Base-by-base conservation (phyloP, 1,284 basidiomycete species). In the Clitocybe nebularis region DNA sequence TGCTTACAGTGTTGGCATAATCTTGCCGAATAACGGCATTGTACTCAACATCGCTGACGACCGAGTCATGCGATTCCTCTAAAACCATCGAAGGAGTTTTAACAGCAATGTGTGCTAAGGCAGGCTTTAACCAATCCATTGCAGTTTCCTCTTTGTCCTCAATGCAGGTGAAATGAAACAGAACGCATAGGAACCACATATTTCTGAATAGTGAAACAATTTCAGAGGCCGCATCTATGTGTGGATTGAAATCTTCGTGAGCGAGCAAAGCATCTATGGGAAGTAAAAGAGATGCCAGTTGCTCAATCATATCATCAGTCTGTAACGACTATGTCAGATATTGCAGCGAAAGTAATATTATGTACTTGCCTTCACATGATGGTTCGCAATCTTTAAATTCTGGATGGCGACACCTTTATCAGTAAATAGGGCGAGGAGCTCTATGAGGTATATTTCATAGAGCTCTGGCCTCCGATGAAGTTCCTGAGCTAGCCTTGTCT, bases 351-450 rank as follows among this genome's bases (percentile, higher is more conserved):
- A 39, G 13, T 24, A 36, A 34, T 41, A 23, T 30, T 10, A 10
- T 37, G 23, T 46, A 44, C 61, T 35, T 47, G 84, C 85, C 72
- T 89, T 86, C 14, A 77, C 64, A 51, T 75, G 74, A 40, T 75
- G 74, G 48, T 82, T 78, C 4, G 77, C 69, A 4, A 81, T 76
- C 35, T 83, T 80, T 10, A 80, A 64, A 52, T 91, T 89, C 61
- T 97, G 93, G 16, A 95, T 90, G 8, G 85, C 86, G 10, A 93
- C 83, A 16, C 92, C 94, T 63, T 94, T 94, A 56, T 97, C 94
- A 11, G 83, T 79, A 58, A 96, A 96, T 11, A 97, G 71, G 2
- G 80, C 79, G 30, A 98, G 72, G 5, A 96, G 71, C 60, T 97
- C 93, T 21, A 81, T 68, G n/a, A 98, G 72, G 60, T 93, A 96